Percentiles rank a stretch among this genome's conserved stretches.
phyloP scores from a whole-genome alignment of 768 basidiomycete species.

The Leccinum uliginosum region DNA sequence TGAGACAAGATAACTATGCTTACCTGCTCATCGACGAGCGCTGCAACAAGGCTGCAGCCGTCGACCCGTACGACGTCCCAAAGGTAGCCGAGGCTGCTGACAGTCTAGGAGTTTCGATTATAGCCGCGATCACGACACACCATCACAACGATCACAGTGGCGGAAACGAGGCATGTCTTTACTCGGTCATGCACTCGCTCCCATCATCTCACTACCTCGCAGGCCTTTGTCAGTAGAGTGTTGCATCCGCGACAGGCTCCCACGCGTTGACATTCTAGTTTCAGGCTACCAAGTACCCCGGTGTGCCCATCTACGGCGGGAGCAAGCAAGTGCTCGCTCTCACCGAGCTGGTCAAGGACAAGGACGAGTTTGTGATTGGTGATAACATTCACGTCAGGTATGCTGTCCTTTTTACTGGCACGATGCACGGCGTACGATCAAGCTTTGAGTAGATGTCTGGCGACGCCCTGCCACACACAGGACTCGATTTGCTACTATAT shows the following conservation, averaged over 20 bases:
- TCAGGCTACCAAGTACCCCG: slow-evolving; percentile 43
- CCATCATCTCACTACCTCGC: slow-evolving; percentile 11
- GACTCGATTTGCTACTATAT: slow-evolving; percentile 93
- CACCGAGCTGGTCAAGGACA: slow-evolving; percentile 74
- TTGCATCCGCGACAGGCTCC: background rate
- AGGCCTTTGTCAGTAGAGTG: slow-evolving; percentile 29
- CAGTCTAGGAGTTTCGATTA: slow-evolving; percentile 56
- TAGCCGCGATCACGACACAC: slow-evolving; percentile 84
- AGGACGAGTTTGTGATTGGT: slow-evolving; percentile 74
- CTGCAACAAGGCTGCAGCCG: slow-evolving; percentile 64
- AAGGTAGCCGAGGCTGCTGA: slow-evolving; percentile 65
- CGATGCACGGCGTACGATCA: slow-evolving; percentile 1
- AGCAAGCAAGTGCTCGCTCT: slow-evolving; percentile 64
- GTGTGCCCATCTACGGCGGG: slow-evolving; percentile 69
- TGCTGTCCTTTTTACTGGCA: slow-evolving; percentile 8
- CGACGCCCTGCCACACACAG: slow-evolving; percentile 92
- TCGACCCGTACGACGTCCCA: slow-evolving; percentile 76
- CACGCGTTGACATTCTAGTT: background rate
- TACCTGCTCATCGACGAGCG: slow-evolving; percentile 74
- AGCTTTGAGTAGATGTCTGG: slow-evolving; percentile 54
- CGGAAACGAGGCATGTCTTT: slow-evolving; percentile 64
- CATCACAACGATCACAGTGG: slow-evolving; percentile 89
- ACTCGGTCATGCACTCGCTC: too few relatives aligned
- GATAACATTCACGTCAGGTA: slow-evolving; percentile 59
- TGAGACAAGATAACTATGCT: slow-evolving; percentile 80